These are phyloP conservation scores for Vaccinium macrocarpon DNA, from an alignment of 148 eudicot genomes.

Conservation along the genomic window DNA sequence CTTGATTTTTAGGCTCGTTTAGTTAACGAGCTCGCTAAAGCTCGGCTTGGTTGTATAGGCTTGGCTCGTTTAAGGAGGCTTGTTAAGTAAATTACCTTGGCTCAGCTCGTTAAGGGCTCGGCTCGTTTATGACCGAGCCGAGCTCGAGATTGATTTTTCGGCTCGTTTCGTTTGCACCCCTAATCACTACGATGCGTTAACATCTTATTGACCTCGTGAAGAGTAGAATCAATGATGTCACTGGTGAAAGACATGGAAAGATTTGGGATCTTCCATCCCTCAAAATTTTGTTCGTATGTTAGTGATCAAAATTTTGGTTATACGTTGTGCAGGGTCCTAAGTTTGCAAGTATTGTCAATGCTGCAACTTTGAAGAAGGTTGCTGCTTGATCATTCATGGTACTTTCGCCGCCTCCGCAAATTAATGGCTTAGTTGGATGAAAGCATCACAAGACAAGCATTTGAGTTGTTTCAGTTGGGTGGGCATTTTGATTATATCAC, in stretches of 20 bases:
- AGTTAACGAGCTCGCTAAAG: no score
- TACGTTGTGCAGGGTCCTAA: constrained; percentile 73
- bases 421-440: constrained; percentile 16
- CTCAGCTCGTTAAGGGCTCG: no score
- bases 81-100: no score
- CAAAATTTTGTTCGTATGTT: neutral
- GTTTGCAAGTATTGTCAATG: constrained; percentile 82
- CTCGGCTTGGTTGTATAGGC: no score
- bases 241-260: neutral
- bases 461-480: constrained; percentile 19
- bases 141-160: no score
- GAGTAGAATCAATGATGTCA: neutral
- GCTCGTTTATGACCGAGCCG: no score
- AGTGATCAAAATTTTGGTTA: neutral
- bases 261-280: neutral
- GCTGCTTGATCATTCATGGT: constrained; percentile 55
- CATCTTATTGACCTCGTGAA: neutral
- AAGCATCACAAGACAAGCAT: neutral
- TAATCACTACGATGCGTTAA: neutral
- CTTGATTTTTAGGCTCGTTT: no score
- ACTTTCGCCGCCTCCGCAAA: constrained; percentile 7
- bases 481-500: constrained; percentile 11
- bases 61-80: no score
- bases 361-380: constrained; percentile 90
- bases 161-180: no score